Conservation (phyloP, 768 basidiomycete species). For the Leccinum boreale region DNA sequence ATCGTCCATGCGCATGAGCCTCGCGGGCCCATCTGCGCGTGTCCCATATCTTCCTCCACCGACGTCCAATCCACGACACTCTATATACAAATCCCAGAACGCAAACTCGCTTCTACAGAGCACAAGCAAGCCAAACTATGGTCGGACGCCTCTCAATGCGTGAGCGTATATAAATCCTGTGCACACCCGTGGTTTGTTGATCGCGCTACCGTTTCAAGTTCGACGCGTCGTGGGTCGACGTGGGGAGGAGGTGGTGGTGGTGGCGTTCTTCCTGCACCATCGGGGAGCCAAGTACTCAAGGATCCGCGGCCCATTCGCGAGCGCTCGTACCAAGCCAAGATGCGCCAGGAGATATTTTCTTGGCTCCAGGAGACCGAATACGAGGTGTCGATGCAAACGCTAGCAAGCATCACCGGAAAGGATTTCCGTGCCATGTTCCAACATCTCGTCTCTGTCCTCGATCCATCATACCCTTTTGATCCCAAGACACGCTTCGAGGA, state of each 20-base stretch:
- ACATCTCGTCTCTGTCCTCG: constrained; percentile 66
- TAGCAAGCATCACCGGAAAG: constrained; percentile 78
- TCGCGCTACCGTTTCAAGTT: constrained; percentile 36
- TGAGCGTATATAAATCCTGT: constrained; percentile 26
- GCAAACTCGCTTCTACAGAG: constrained; percentile 67
- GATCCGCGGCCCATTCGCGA: constrained; percentile 82
- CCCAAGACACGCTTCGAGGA: constrained; percentile 67
- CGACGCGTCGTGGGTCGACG: constrained; percentile 71
- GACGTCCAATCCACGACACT: constrained; percentile 60
- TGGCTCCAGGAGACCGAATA: constrained; percentile 68
- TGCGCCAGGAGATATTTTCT: constrained; percentile 71
- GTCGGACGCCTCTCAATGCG: constrained; percentile 74
- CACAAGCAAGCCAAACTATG: constrained; percentile 60
- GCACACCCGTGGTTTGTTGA: background rate
- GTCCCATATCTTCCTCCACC: constrained; percentile 45
- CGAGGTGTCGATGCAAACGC: constrained; percentile 62
- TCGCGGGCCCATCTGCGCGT: constrained; percentile 73
- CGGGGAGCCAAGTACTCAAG: constrained; percentile 55
- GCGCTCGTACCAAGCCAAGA: constrained; percentile 64
- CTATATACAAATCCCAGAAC: constrained; percentile 67
- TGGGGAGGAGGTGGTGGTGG: constrained; percentile 53
- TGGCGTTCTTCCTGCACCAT: constrained; percentile 40
- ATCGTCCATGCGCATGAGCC: constrained; percentile 57
- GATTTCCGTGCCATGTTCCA: constrained; percentile 87
- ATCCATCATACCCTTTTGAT: constrained; percentile 63